Base-by-base conservation (phyloP, 2,329 filamentous ascomycete species). In the Trematosphaeria pertusa region DNA sequence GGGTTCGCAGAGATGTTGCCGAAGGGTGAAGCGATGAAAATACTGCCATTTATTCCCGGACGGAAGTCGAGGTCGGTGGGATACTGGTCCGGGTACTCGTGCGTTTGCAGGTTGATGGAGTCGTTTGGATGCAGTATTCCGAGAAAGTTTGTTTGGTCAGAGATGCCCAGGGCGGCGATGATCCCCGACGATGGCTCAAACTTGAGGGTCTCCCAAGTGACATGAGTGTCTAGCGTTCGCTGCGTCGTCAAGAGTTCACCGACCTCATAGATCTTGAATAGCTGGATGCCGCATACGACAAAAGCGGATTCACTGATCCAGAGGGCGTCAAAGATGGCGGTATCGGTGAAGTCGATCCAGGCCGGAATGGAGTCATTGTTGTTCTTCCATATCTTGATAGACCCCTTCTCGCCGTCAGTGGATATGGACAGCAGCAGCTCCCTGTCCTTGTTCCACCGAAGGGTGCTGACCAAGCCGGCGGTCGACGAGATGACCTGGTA, bases 271-370 rank as follows among this genome's bases (percentile, higher is more conserved):
- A 71, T 61, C 19, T 70, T 67, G 41, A 75, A 65, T 3, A 72
- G 58, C 17, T 70, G 60, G 7, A 71, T 69, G 9, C 76, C 75
- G 42, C 73, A 76, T 9, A 78, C 73, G 8, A 75, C 65, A 49
- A 79, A 77, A 2, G 65, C 64, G 3, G 71, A 67, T 11, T 75
- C 70, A 34, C 61, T 71, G 31, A 72, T 72, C 75, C 76, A 78
- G 10, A 70, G 67, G 1, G 73, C 75, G 46, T 78, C 76, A 19
- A 72, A 62, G 1, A 77, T 69, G 42, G 66, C 66, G 4, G 68
- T 66, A 17, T 75, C 71, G 8, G 70, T 71, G 37, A 75, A 75
- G 14, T 72, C 64, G 18, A 66, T 69, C 69, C 71, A 76, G 4
- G 72, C 59, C 4, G 75, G 73, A 20, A 74, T 70, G 17, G 63